Base-by-base conservation (phyloP, 768 basidiomycete species). In the Hygrophorus pudorinus region DNA sequence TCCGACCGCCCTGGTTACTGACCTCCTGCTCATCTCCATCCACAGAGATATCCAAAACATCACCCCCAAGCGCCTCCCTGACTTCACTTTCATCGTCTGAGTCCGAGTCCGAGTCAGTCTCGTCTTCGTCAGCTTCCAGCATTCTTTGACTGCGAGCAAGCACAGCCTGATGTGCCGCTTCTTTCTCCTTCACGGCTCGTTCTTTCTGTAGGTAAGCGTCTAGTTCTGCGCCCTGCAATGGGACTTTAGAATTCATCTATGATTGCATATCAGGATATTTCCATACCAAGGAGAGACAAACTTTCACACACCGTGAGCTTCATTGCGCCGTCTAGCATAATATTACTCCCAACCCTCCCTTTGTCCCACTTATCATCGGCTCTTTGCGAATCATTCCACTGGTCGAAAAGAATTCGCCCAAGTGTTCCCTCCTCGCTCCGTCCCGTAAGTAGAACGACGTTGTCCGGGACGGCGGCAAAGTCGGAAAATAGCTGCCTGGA, bases 111-210 rank as follows among this genome's bases (percentile, higher is more conserved):
- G 74, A 77, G 45, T 84, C 89, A 29, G 75, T 83, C 36, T 88
- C 89, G 46, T 82, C 91, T 56, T 91, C 91, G 57, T 94, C 92
- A 0, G 93, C 94, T 65, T 98, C 92, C 16, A 96, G 74, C 71
- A 96, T 81, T 28, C 85, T 78, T 53, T 89, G 86, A 42, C 80
- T 83, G 28, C 91, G 81, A 12, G 75, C 86, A 40, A 86, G 67
- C 1, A 82, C 81, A 3, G 88, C 92, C 64, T 90, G 83, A 38
- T 88, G 81, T 1, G 86, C 89, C 0, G 81, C 85, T 53, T 87
- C 86, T 52, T 82, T 84, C 57, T 96, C 92, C 56, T 81, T 85
- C 18, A 67, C 76, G 2, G 71, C 70, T 13, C 81, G 79, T 57
- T 94, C 85, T 51, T 79, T 84, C 42, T 78, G 78, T 33, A 85